Conservation (phyloP, 768 basidiomycete genomes). For the Hericium alpestre region DNA sequence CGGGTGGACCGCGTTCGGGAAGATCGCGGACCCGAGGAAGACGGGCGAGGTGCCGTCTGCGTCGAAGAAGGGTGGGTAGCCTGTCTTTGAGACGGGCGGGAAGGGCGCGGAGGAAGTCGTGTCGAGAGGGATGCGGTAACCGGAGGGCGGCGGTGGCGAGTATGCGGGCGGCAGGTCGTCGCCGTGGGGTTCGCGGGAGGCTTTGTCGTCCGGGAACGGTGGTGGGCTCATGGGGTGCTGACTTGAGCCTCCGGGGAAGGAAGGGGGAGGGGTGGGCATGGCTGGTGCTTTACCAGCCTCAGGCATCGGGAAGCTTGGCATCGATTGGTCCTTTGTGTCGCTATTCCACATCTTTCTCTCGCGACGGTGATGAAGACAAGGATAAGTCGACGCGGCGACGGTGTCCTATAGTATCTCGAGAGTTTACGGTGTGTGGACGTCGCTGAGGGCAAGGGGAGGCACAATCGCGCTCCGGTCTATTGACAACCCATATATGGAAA, state of each 20-base stretch:
- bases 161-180: not conserved
- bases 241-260: not conserved
- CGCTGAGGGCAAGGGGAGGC: too few relatives aligned
- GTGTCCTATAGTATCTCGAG: too few relatives aligned
- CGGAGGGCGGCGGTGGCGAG: conserved; percentile 39
- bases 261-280: not conserved
- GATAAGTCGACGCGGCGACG: too few relatives aligned
- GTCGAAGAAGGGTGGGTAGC: conserved; percentile 45
- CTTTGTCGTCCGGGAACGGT: too few relatives aligned
- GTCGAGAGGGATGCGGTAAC: conserved; percentile 50
- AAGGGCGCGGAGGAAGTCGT: conserved; percentile 27
- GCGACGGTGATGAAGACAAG: too few relatives aligned
- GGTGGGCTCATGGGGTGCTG: not conserved
- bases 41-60: conserved; percentile 46
- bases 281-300: too few relatives aligned
- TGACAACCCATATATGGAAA: too few relatives aligned
- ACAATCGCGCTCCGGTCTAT: too few relatives aligned
- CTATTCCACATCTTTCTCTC: too few relatives aligned
- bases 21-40: conserved; percentile 65
- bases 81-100: conserved; percentile 32
- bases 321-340: too few relatives aligned
- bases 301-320: too few relatives aligned
- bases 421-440: too few relatives aligned
- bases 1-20: conserved; percentile 60
- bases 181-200: not conserved